These are phyloP conservation scores for Carpinus fangiana DNA, from an alignment of 306 rosid genomes.

Conservation along the genomic window DNA sequence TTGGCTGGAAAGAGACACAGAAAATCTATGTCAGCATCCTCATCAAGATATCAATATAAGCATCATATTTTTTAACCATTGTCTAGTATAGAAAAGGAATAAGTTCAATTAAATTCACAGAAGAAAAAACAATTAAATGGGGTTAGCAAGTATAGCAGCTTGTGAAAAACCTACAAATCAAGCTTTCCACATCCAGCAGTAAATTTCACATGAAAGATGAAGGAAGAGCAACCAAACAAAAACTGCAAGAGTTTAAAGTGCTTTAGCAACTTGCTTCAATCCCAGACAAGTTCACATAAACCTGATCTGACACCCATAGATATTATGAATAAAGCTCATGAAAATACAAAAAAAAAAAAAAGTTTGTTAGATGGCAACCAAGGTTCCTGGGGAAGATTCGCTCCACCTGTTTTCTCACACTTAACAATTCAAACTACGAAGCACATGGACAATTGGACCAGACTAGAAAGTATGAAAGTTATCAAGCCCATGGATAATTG, in stretches of 20 bases:
- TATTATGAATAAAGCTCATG: not conserved
- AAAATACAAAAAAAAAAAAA: not conserved
- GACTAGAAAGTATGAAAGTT: not conserved
- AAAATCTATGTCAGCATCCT: slow-evolving; percentile 25
- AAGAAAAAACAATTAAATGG: not conserved
- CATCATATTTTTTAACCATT: not conserved
- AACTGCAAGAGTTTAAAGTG: not conserved
- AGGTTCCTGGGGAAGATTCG: not conserved
- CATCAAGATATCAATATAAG: not conserved
- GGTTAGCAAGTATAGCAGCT: not conserved
- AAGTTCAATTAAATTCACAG: slow-evolving; percentile 7
- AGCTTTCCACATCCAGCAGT: not conserved
- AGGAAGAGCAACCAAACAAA: not conserved
- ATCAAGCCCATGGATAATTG: not conserved
- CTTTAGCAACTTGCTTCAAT: not conserved
- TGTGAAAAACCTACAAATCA: not conserved
- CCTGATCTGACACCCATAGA: not conserved
- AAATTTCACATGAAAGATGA: not conserved
- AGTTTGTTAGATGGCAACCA: slow-evolving; percentile 9
- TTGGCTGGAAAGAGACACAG: slow-evolving; percentile 45
- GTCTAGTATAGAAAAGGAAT: not conserved
- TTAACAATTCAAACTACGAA: not conserved
- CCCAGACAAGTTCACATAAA: not conserved
- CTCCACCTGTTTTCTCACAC: not conserved
- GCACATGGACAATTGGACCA: not conserved